These are phyloP conservation scores for Auriculariales sp. DNA, from an alignment of 768 basidiomycete genomes.

Conservation along the genomic window DNA sequence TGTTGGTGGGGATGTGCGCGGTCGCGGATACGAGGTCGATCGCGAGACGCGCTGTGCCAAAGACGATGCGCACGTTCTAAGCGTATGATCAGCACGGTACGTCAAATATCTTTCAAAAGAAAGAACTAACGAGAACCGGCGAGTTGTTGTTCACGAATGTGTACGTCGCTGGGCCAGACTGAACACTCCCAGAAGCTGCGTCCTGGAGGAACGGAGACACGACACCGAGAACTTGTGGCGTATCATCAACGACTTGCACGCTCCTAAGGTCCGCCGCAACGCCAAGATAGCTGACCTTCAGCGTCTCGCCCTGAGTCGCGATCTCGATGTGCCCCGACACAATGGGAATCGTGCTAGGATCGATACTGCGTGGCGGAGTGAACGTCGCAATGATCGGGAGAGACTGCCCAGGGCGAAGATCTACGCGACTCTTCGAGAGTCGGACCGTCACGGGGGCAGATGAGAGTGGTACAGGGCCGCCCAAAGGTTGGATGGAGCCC, in stretches of 20 bases:
- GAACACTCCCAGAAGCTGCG: not conserved
- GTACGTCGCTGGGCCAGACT: not conserved
- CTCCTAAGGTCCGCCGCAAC: not conserved
- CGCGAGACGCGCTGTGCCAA: slow-evolving; percentile 1
- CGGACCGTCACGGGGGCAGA: not conserved
- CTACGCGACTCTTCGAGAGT: slow-evolving; percentile 15
- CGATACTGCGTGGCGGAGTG: slow-evolving; percentile 28
- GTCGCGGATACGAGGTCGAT: slow-evolving; percentile 4
- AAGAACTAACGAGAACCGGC: slow-evolving; percentile 1
- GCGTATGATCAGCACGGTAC: too few relatives aligned
- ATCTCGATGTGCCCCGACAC: slow-evolving; percentile 42
- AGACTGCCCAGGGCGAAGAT: slow-evolving; percentile 27
- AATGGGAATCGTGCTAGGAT: slow-evolving; percentile 33
- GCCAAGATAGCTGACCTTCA: slow-evolving; percentile 3
- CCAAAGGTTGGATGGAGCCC: not conserved
- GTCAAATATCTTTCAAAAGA: too few relatives aligned
- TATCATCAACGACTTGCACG: slow-evolving; percentile 1
- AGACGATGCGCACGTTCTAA: slow-evolving; percentile 2
- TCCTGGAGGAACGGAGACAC: not conserved
- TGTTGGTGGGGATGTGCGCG: not conserved
- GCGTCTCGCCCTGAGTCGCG: slow-evolving; percentile 2
- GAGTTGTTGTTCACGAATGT: slow-evolving; percentile 1
- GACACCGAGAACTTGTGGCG: not conserved
- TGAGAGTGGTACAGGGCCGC: not conserved
- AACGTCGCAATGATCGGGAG: slow-evolving; percentile 29